These are phyloP conservation scores for Amanita subjunquillea DNA, from an alignment of 768 basidiomycete species.

Conservation along the genomic window DNA sequence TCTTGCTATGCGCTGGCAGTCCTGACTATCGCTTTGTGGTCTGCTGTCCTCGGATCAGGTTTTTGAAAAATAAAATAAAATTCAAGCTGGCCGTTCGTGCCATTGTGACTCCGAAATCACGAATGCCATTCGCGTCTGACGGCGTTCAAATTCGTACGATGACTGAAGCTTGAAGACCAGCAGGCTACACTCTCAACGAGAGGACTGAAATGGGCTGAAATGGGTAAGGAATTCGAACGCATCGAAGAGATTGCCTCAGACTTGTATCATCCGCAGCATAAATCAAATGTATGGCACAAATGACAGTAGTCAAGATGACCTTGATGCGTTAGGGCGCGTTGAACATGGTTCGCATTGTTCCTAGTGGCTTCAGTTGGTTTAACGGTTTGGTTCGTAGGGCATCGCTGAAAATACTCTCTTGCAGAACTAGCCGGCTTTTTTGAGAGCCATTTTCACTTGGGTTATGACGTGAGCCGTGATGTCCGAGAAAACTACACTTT, in stretches of 20 bases:
- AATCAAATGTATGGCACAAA: background rate
- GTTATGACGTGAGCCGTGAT: slow-evolving; percentile 4
- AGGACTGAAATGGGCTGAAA: background rate
- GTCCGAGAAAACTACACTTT: background rate
- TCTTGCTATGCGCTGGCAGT: background rate
- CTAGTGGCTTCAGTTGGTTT: background rate
- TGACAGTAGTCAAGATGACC: background rate
- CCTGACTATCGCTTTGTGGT: too few species aligned
- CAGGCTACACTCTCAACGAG: background rate
- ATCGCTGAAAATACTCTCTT: slow-evolving; percentile 13
- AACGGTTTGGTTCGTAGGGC: slow-evolving; percentile 1
- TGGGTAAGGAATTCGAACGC: background rate
- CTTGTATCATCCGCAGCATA: background rate
- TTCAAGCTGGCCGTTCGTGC: too few species aligned
- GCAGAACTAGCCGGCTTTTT: slow-evolving; percentile 10
- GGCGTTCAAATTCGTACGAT: background rate
- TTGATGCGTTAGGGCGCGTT: background rate
- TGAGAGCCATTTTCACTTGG: slow-evolving; percentile 6
- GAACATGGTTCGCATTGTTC: background rate
- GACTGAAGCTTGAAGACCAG: background rate
- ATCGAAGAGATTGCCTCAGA: background rate
- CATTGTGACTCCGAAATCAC: too few species aligned
- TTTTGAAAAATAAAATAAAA: too few species aligned
- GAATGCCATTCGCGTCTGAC: background rate
- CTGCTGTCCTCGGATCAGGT: too few species aligned